Conservation (phyloP, 1,284 basidiomycete genomes). For the Ceraceosorus guamensis region DNA sequence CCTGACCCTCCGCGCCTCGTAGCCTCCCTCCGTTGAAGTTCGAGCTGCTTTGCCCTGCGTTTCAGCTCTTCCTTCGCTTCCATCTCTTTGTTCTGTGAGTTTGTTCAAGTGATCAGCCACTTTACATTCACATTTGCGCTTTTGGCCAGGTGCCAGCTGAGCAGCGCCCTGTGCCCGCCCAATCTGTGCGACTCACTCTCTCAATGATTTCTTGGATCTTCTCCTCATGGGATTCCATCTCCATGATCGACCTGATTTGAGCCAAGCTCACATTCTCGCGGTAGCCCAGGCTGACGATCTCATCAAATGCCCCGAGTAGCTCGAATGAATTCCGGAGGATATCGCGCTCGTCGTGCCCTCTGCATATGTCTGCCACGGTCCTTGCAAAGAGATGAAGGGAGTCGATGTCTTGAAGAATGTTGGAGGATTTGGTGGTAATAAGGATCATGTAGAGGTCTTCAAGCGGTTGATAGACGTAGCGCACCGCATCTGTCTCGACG, state of each 20-base stretch:
- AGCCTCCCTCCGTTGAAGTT: constrained; percentile 75
- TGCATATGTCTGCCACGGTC: constrained; percentile 76
- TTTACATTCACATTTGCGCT: neutral
- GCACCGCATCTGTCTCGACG: constrained; percentile 52
- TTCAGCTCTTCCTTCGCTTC: constrained; percentile 99
- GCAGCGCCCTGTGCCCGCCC: neutral
- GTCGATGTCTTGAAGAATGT: constrained; percentile 96
- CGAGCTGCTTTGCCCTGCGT: constrained; percentile 91
- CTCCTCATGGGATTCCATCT: constrained; percentile 99
- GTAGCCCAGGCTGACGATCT: constrained; percentile 89
- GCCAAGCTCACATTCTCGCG: constrained; percentile 84
- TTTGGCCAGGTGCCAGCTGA: neutral
- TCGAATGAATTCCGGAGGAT: constrained; percentile 90
- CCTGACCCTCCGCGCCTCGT: constrained; percentile 32
- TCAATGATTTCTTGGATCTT: constrained; percentile 99
- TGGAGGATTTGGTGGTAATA: constrained; percentile 95
- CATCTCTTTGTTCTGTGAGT: constrained; percentile 88
- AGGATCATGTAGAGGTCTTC: constrained; percentile 96
- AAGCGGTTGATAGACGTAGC: constrained; percentile 96
- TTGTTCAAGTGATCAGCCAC: neutral
- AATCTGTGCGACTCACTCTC: constrained; percentile 57
- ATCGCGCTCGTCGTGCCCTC: constrained; percentile 75
- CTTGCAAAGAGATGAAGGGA: constrained; percentile 89
- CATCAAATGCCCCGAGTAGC: constrained; percentile 89
- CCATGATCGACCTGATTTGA: constrained; percentile 83